Conservation (phyloP, 805 yeast species). For the Barnettozyma pratensis region DNA sequence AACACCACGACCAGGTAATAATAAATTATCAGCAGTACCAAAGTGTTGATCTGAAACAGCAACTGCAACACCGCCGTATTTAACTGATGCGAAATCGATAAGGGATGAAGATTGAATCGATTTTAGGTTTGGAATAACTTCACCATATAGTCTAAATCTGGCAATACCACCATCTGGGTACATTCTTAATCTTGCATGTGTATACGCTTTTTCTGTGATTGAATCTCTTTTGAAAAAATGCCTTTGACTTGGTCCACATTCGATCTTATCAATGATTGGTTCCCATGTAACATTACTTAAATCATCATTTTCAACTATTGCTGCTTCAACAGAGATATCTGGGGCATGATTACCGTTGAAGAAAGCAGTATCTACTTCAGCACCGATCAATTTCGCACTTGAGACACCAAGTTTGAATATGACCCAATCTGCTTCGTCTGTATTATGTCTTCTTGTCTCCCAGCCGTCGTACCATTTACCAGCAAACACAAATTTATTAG, state of each 20-base stretch:
- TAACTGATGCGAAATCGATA: conserved; percentile 75
- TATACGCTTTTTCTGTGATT: conserved; percentile 58
- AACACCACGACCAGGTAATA: conserved; percentile 89
- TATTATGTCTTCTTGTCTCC: conserved; percentile 95
- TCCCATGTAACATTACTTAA: conserved; percentile 48
- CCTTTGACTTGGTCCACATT: conserved; percentile 86
- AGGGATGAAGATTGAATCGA: conserved; percentile 22
- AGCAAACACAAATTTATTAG: conserved; percentile 68
- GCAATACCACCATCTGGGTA: conserved; percentile 99
- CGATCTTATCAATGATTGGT: conserved; percentile 57
- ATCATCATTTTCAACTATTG: conserved; percentile 28
- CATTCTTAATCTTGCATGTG: conserved; percentile 83
- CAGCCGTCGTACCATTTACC: conserved; percentile 99
- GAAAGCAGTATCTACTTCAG: conserved; percentile 89
- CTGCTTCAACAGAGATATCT: conserved; percentile 76
- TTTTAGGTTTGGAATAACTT: conserved; percentile 68
- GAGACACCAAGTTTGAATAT: conserved; percentile 78
- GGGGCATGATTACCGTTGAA: conserved; percentile 98
- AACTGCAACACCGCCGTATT: conserved; percentile 86
- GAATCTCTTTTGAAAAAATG: conserved; percentile 69
- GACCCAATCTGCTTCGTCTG: conserved; percentile 83
- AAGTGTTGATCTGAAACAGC: conserved; percentile 88
- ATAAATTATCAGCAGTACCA: conserved; percentile 83
- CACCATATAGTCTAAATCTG: conserved; percentile 84
- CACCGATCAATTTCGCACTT: conserved; percentile 71